Evolutionary conservation across 495 filamentous ascomycete species (phyloP).

Genomic region (Lasiosphaeria ovina): DNA sequence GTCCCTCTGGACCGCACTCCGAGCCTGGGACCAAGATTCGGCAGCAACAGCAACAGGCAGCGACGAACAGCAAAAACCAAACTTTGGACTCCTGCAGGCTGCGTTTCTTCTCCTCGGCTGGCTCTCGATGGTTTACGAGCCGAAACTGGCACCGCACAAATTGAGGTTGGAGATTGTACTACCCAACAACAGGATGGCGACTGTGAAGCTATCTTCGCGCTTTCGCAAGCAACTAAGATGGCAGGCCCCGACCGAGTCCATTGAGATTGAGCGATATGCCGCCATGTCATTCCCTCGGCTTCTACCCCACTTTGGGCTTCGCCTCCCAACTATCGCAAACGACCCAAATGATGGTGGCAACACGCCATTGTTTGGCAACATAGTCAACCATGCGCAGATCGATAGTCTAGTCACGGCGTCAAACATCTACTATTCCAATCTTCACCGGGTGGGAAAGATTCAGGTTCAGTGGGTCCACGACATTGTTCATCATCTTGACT

Average conservation of each 20-base stretch:
- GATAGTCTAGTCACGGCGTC: not conserved
- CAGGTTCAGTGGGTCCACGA: not conserved
- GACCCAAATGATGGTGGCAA: no score
- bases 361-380: no score
- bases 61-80: no score
- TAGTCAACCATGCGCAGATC: no score
- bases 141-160: not conserved
- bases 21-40: no score
- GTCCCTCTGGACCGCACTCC: no score
- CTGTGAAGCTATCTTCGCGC: not conserved
- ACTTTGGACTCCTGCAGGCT: no score
- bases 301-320: not conserved
- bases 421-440: not conserved
- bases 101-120: not conserved
- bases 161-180: not conserved
- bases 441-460: not conserved
- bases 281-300: not conserved
- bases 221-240: not conserved
- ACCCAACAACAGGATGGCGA: not conserved
- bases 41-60: no score
- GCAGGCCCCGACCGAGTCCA: no score
- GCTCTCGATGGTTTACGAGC: not conserved
- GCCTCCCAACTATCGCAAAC: no score
- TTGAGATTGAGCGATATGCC: no score
- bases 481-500: not conserved